Base-by-base conservation (phyloP, 2,329 filamentous ascomycete species). In the Aspergillus vadensis region DNA sequence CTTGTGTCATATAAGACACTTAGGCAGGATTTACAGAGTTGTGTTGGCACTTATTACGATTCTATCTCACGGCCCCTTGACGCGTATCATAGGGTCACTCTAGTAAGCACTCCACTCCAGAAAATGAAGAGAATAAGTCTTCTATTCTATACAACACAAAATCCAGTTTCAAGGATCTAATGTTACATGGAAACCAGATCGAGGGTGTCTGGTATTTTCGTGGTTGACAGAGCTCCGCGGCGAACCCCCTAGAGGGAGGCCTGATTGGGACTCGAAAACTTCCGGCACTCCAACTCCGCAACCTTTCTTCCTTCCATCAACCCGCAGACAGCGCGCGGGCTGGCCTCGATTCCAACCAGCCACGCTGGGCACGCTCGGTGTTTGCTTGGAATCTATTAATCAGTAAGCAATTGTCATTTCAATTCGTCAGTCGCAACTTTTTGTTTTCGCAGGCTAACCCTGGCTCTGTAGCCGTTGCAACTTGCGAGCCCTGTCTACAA, bases 241-340 rank as follows among this genome's bases (percentile, higher is more conserved):
- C 57, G 44, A 62, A 66, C 67, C 67, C 65, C 67, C 62, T 69
- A 65, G 65, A 36, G 32, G 32, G 64, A 68, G 55, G 63, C 64
- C 65, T 69, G 69, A 67, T 64, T 67, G 63, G 69, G 66, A 58
- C 67, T 71, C 67, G 67, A 71, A 71, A 67, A 69, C 65, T 68
- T 65, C 67, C 66, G 63, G 66, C 63, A 60, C 54, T 61, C 60
- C 53, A 65, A 66, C 65, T 67, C 68, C 69, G 65, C 67, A 64
- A 66, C 66, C 65, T 64, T 66, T 65, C 65, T 68, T 65, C 61
- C 63, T 63, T 62, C 62, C 58, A 62, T 64, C 67, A 70, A 70
- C 70, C 70, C 65, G 68, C 68, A 66, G 64, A 69, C 65, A 61
- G 67, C 69, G 67, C 67, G 68, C 68, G 69, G 70, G 69, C 67